Evolutionary conservation across 2,329 filamentous ascomycete species (phyloP), one percentile per base, ranked within the genome.

Genomic region (Hypomyces rosellus): DNA sequence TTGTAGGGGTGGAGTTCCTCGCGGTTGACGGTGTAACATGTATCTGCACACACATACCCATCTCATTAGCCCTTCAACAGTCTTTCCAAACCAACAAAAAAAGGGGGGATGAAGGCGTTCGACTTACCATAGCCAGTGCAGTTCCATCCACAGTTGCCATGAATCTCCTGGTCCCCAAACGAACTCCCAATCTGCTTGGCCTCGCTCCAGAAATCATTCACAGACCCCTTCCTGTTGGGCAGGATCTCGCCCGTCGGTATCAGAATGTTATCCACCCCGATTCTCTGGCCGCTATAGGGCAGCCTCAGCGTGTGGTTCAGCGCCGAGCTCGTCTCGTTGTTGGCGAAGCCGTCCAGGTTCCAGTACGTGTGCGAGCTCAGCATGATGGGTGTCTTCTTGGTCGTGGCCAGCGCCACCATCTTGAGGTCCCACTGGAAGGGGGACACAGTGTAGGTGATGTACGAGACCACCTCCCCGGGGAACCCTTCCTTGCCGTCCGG

Each of bases 111-210:
- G n/a, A n/a, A n/a, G n/a, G n/a, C n/a, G n/a, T n/a, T n/a, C n/a
- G n/a, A n/a, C n/a, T 73, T 75, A 76, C 92, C 90, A 67, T 95
- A 95, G 25, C 92, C 92, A 0, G 80, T 86, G 74, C 92, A 97
- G 66, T 81, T 82, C 56, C 75, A 78, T 14, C 90, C 91, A 64
- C 92, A 96, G 69, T 92, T 88, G 39, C 81, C 82, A 8, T 76
- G 56, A 2, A 91, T 72, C 45, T 81, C 82, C 0, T 80, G 74
- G 46, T 81, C 75, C 18, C 74, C 69, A 47, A 89, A 76, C 58
- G 88, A 84, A 34, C 82, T 74, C 25, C 90, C 89, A 45, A 96
- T 74, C 59, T 88, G 78, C 74, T 95, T 95, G 9, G 89, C 86
- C 22, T 77, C 68, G 45, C 82, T 88, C 85, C 90, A 96, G 72